Percentiles rank a stretch among this genome's conserved stretches.
phyloP scores from a whole-genome alignment of 495 filamentous ascomycete genomes.

The Penicillium antarcticum region DNA sequence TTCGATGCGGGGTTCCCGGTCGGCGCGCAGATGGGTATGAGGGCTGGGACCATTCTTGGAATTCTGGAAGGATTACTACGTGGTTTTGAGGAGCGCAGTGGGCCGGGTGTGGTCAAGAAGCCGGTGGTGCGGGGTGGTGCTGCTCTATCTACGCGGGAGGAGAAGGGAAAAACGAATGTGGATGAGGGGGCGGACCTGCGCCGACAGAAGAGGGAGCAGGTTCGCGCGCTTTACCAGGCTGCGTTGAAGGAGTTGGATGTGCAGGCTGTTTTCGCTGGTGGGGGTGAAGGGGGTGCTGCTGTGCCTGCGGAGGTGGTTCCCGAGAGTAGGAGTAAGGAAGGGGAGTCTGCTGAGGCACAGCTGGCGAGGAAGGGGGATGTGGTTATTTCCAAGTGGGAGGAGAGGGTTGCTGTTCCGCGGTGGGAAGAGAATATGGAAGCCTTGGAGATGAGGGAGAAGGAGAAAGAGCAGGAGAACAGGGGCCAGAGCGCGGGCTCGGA shows the following conservation, averaged over 20 bases:
- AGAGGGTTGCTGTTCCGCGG: slow-evolving; percentile 38
- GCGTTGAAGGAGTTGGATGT: slow-evolving; percentile 61
- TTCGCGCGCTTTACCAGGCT: slow-evolving; percentile 41
- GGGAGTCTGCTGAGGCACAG: slow-evolving; percentile 25
- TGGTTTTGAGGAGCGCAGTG: slow-evolving; percentile 32
- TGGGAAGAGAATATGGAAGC: slow-evolving; percentile 47
- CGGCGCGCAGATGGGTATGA: slow-evolving; percentile 72
- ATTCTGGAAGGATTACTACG: slow-evolving; percentile 61
- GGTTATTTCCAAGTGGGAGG: slow-evolving; percentile 49
- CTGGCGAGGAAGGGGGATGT: slow-evolving; percentile 29
- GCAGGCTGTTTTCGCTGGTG: slow-evolving; percentile 60
- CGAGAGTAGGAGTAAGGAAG: slow-evolving; percentile 21
- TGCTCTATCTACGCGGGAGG: slow-evolving; percentile 6
- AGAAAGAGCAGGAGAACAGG: slow-evolving; percentile 4
- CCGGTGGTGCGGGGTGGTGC: slow-evolving; percentile 17
- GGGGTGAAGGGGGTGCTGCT: neutral
- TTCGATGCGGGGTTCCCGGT: slow-evolving; percentile 86
- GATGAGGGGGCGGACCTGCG: slow-evolving; percentile 18
- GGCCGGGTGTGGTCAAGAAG: slow-evolving; percentile 26
- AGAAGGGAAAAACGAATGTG: neutral
- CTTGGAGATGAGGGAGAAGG: slow-evolving; percentile 34
- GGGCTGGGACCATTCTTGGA: slow-evolving; percentile 67
- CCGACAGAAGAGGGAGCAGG: slow-evolving; percentile 25
- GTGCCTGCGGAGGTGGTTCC: neutral
- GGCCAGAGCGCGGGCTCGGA: neutral